Evolutionary conservation across 345 rosid genomes (phyloP).

Genomic region (Syzygium grande): DNA sequence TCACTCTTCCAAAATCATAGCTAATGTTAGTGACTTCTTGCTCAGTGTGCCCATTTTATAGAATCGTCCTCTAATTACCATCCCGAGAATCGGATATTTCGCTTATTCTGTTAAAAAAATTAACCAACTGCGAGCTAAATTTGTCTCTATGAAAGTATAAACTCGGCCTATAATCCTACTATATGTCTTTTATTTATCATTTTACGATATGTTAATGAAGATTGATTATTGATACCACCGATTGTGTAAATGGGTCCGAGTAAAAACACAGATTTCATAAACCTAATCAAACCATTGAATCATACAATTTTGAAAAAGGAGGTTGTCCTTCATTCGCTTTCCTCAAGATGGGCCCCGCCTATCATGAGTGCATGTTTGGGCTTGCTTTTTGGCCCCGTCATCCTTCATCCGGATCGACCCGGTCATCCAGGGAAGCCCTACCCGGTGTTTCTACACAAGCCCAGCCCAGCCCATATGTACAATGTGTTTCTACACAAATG

Average conservation of each 20-base stretch:
- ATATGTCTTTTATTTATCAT: neutral
- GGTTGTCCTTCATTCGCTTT: neutral
- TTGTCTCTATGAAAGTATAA: neutral
- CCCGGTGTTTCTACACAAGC: neutral
- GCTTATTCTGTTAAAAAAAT: neutral
- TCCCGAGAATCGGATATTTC: fast-evolving
- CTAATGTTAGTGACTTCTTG: neutral
- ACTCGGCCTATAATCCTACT: neutral
- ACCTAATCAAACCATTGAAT: neutral
- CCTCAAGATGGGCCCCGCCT: neutral
- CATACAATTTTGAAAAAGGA: neutral
- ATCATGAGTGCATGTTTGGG: neutral
- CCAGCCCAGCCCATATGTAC: neutral
- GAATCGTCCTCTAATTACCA: neutral
- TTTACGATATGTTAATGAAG: neutral
- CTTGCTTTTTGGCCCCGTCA: neutral
- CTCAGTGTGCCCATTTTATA: neutral
- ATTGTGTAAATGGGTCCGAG: neutral
- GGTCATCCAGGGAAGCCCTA: neutral
- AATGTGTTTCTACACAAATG: too few relatives aligned
- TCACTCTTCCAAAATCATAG: neutral
- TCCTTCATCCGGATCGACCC: neutral
- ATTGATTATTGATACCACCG: neutral
- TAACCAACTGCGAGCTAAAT: neutral
- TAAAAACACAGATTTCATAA: neutral